Evolutionary conservation across 345 rosid species (phyloP).

Genomic region (Pseudoturritis turrita): DNA sequence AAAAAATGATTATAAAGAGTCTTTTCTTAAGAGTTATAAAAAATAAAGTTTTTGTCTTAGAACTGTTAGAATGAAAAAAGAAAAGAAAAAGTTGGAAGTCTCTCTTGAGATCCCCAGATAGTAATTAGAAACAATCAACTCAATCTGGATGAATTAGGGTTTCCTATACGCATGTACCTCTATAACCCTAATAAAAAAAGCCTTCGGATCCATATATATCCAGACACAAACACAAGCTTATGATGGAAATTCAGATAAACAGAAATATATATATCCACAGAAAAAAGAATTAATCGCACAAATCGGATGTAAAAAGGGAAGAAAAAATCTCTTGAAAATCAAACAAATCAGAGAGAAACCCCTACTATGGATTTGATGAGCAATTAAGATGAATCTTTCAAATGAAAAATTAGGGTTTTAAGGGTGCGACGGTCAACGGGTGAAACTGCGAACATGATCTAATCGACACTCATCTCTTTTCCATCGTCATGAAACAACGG

Average conservation of each 20-base stretch:
- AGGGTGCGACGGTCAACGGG: slow-evolving; percentile 63
- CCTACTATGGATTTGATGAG: neutral
- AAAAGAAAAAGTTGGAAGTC: neutral
- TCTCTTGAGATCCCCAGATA: slow-evolving; percentile 22
- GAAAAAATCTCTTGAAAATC: neutral
- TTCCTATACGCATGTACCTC: neutral
- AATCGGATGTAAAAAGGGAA: neutral
- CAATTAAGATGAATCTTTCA: neutral
- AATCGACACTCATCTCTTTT: slow-evolving; percentile 38
- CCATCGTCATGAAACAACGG: neutral
- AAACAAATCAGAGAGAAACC: neutral
- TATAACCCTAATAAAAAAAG: neutral
- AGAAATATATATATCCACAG: neutral
- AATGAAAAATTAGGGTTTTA: slow-evolving; percentile 29
- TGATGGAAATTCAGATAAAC: slow-evolving; percentile 4
- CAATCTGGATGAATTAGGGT: slow-evolving; percentile 10
- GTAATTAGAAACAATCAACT: neutral
- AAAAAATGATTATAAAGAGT: too few relatives aligned
- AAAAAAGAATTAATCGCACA: neutral
- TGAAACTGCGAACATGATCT: slow-evolving; percentile 95
- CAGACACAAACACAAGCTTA: neutral
- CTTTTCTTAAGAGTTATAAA: too few relatives aligned
- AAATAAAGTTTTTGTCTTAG: neutral
- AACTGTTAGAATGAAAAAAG: neutral
- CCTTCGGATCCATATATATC: neutral